Conservation (phyloP, 2,329 filamentous ascomycete genomes). For the Fusarium sp. region DNA sequence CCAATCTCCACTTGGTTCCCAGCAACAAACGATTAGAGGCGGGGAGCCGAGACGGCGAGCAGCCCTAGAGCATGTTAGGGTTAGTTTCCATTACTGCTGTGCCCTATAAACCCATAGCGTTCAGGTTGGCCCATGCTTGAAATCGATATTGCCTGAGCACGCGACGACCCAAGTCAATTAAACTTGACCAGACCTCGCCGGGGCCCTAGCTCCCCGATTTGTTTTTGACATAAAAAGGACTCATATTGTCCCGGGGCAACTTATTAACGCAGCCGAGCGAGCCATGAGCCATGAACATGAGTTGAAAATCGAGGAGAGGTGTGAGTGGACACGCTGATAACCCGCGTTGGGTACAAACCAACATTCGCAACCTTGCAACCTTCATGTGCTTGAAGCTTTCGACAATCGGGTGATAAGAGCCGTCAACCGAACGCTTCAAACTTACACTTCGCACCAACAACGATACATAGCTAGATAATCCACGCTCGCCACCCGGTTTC, state of each 20-base stretch:
- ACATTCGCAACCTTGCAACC: slow-evolving; percentile 29
- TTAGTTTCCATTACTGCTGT: slow-evolving; percentile 36
- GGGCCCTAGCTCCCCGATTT: slow-evolving; percentile 7
- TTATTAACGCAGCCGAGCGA: slow-evolving; percentile 26
- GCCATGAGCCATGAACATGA: slow-evolving; percentile 23
- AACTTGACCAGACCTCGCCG: slow-evolving; percentile 24
- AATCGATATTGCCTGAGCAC: slow-evolving; percentile 28
- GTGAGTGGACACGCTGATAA: slow-evolving; percentile 34
- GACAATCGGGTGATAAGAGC: slow-evolving; percentile 29
- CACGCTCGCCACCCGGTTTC: slow-evolving; percentile 19
- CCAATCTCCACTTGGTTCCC: slow-evolving; percentile 28
- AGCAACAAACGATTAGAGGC: slow-evolving; percentile 39
- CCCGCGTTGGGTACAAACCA: slow-evolving; percentile 22
- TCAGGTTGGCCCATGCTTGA: slow-evolving; percentile 32
- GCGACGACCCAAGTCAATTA: slow-evolving; percentile 28
- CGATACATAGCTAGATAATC: slow-evolving; percentile 12
- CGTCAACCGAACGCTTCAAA: slow-evolving; percentile 18
- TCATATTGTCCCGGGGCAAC: slow-evolving; percentile 26
- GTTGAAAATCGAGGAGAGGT: slow-evolving; percentile 31
- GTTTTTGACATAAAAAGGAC: slow-evolving; percentile 17
- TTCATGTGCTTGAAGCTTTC: slow-evolving; percentile 30
- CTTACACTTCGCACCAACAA: neutral
- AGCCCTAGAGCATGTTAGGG: slow-evolving; percentile 36
- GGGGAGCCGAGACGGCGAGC: slow-evolving; percentile 40
- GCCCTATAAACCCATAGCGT: slow-evolving; percentile 34